Conservation (phyloP, 495 filamentous ascomycete species). For the Xylaria sp. region DNA sequence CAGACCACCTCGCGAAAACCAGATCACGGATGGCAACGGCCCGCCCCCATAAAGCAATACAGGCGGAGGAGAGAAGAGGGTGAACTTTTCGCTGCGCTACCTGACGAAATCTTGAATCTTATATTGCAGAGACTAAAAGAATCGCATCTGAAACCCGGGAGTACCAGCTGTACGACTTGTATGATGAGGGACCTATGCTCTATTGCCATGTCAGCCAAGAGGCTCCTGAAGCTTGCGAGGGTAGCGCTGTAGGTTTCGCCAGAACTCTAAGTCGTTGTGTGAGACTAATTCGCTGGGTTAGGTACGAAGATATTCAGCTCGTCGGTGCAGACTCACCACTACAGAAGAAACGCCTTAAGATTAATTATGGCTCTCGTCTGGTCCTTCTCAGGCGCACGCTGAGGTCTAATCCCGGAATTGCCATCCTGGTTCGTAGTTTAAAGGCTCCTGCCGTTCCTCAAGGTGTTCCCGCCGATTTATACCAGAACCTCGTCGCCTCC, state of each 20-base stretch:
- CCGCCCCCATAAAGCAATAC: slow-evolving; percentile 47
- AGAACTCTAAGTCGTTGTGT: background rate
- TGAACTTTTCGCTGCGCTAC: slow-evolving; percentile 61
- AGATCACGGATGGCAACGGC: slow-evolving; percentile 48
- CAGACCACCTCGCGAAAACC: slow-evolving; percentile 37
- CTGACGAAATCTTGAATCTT: slow-evolving; percentile 64
- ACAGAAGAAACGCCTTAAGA: slow-evolving; percentile 69
- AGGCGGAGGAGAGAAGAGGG: slow-evolving; percentile 47
- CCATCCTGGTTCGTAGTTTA: slow-evolving; percentile 74
- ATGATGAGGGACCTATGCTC: slow-evolving; percentile 77
- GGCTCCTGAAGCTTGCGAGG: slow-evolving; percentile 71
- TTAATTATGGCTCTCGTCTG: slow-evolving; percentile 71
- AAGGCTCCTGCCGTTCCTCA: slow-evolving; percentile 72
- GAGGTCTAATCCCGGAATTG: slow-evolving; percentile 70
- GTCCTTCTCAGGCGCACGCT: slow-evolving; percentile 80
- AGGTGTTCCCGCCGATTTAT: slow-evolving; percentile 60
- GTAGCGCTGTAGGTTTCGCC: slow-evolving; percentile 63
- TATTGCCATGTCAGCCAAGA: slow-evolving; percentile 69
- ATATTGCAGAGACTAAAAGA: slow-evolving; percentile 57
- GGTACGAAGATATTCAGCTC: slow-evolving; percentile 75
- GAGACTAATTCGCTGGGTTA: slow-evolving; percentile 39
- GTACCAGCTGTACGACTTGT: slow-evolving; percentile 71
- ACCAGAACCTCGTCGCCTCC: slow-evolving; percentile 76
- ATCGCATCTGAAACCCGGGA: slow-evolving; percentile 50
- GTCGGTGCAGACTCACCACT: slow-evolving; percentile 69